Conservation (phyloP, 1,139 yeast species). For the Geotrichum carabidarum region DNA sequence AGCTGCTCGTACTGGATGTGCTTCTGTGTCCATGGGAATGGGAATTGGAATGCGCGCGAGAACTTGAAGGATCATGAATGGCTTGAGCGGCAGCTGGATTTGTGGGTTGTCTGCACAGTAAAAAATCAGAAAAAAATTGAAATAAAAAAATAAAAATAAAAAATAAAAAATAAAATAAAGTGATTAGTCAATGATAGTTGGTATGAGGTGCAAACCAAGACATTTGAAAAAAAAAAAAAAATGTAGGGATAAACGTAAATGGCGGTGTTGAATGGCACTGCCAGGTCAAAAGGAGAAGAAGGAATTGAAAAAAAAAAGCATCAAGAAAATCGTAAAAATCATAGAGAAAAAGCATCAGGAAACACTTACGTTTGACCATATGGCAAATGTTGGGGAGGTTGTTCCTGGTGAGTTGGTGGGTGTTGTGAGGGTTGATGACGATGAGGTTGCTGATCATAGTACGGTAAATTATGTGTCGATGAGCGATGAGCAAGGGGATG, state of each 20-base stretch:
- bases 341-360: not conserved
- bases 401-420: not conserved
- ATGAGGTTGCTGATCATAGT: constrained; percentile 6
- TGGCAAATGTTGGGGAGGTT: not conserved
- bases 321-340: not conserved
- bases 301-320: not conserved
- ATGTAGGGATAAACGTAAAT: not conserved
- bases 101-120: constrained; percentile 1
- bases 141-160: not conserved
- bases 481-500: not conserved
- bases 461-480: not conserved
- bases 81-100: not conserved
- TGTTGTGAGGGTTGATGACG: constrained; percentile 2
- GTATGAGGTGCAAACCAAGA: not conserved
- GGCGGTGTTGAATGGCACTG: not conserved
- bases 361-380: not conserved
- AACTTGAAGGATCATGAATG: not conserved
- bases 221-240: not conserved
- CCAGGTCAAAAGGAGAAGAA: not conserved
- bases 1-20: constrained; percentile 1
- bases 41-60: not conserved
- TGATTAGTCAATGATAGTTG: constrained; percentile 1
- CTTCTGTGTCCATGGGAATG: not conserved
- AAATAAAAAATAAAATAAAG: not conserved
- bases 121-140: not conserved